These are phyloP conservation scores for Citrus mangshanensis DNA, from an alignment of 345 rosid species.

Conservation along the genomic window DNA sequence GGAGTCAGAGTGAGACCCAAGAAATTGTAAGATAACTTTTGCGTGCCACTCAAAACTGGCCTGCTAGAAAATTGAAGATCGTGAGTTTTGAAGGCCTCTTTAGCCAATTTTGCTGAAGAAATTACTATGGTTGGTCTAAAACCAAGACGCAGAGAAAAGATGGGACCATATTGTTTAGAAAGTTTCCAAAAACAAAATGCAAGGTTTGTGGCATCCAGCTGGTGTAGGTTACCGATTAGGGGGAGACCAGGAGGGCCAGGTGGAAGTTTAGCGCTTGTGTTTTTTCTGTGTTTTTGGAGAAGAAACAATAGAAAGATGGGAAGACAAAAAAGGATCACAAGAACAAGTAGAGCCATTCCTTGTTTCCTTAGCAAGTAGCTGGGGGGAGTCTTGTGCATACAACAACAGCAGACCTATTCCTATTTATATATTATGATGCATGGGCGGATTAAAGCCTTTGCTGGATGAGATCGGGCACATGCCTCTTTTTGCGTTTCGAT, in stretches of 20 bases:
- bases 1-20: neutral
- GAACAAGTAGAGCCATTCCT: too few species aligned
- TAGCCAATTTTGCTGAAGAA: slow-evolving; percentile 9
- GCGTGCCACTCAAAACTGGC: neutral
- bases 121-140: neutral
- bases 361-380: too few species aligned
- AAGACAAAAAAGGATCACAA: neutral
- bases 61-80: neutral
- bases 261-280: neutral
- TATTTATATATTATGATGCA: too few species aligned
- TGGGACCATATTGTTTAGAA: slow-evolving; percentile 7
- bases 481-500: too few species aligned
- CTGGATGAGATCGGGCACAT: too few species aligned
- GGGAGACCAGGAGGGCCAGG: slow-evolving; percentile 17
- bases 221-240: slow-evolving; percentile 3
- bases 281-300: neutral
- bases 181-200: neutral
- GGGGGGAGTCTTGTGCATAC: too few species aligned
- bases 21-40: neutral
- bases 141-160: slow-evolving; percentile 15
- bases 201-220: neutral
- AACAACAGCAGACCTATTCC: too few species aligned
- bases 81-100: neutral
- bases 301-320: neutral
- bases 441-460: too few species aligned